Evolutionary conservation across 2,329 filamentous ascomycete species (phyloP).

Genomic region (Arthrobotrys sphaeroides): DNA sequence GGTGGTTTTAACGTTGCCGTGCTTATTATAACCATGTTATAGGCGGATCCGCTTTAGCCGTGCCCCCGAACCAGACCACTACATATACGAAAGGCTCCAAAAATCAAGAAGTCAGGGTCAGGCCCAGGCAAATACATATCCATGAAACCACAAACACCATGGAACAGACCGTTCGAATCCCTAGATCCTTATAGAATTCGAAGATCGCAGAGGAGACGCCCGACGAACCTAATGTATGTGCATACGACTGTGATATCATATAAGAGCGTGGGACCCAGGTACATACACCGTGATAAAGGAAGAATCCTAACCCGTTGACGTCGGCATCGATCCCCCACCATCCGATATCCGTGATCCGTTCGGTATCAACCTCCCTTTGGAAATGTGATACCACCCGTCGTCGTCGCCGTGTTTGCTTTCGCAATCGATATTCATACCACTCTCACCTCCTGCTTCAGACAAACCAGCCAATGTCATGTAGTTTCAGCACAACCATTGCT

Average conservation of each 20-base stretch:
- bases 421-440: neutral
- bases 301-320: neutral
- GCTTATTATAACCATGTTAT: constrained; percentile 41
- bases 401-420: neutral
- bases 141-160: constrained; percentile 19
- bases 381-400: neutral
- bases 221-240: neutral
- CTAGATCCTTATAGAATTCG: constrained; percentile 21
- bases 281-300: neutral
- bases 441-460: neutral
- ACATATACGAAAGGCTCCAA: neutral
- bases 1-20: constrained; percentile 9
- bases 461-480: neutral
- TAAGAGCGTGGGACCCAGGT: neutral
- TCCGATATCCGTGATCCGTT: neutral
- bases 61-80: neutral
- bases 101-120: constrained; percentile 3
- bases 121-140: neutral
- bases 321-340: neutral
- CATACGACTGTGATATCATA: neutral
- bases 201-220: constrained; percentile 23
- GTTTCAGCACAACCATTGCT: neutral
- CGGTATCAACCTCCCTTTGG: neutral
- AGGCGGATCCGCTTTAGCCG: constrained; percentile 38
- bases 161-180: constrained; percentile 1